phyloP scores from a whole-genome alignment of 75 land plant species.

The Selaginella tamariscina region DNA sequence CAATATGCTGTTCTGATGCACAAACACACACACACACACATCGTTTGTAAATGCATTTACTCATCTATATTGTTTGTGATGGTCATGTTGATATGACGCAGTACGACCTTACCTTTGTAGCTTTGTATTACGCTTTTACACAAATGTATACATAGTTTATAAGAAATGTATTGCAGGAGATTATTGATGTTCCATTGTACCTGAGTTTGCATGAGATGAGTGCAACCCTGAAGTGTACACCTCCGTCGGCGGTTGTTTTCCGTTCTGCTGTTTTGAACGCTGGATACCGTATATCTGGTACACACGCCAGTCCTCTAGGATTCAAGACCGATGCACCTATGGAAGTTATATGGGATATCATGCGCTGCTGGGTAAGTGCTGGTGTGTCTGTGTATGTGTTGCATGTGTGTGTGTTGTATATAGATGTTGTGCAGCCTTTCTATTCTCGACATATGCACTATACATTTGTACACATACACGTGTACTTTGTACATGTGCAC shows the following conservation, averaged over 20 bases:
- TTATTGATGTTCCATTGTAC: slow-evolving; percentile 81
- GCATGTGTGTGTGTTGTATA: neutral
- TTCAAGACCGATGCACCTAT: slow-evolving; percentile 92
- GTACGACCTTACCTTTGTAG: too few species aligned
- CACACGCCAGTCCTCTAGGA: slow-evolving; percentile 81
- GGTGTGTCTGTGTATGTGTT: neutral
- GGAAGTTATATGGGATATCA: slow-evolving; percentile 97
- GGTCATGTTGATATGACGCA: too few species aligned
- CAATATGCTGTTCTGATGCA: too few species aligned
- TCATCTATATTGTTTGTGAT: too few species aligned
- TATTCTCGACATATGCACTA: too few species aligned
- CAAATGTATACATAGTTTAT: neutral
- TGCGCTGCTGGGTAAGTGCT: slow-evolving; percentile 94
- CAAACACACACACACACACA: too few species aligned
- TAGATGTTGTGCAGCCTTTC: too few species aligned
- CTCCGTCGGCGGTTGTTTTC: slow-evolving; percentile 78
- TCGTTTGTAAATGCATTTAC: too few species aligned
- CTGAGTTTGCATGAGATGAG: slow-evolving; percentile 76
- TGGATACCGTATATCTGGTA: slow-evolving; percentile 90
- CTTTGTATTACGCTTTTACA: neutral
- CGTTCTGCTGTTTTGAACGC: slow-evolving; percentile 95
- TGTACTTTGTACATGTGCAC: too few species aligned
- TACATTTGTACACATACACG: too few species aligned
- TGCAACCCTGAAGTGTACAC: slow-evolving; percentile 88
- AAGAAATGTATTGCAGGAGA: slow-evolving; percentile 57